A percentile compares a stretch with the other conserved stretches of the same genome.
These are phyloP conservation scores for Striga asiatica DNA, from an alignment of 257 asterid species.

Conservation along the genomic window DNA sequence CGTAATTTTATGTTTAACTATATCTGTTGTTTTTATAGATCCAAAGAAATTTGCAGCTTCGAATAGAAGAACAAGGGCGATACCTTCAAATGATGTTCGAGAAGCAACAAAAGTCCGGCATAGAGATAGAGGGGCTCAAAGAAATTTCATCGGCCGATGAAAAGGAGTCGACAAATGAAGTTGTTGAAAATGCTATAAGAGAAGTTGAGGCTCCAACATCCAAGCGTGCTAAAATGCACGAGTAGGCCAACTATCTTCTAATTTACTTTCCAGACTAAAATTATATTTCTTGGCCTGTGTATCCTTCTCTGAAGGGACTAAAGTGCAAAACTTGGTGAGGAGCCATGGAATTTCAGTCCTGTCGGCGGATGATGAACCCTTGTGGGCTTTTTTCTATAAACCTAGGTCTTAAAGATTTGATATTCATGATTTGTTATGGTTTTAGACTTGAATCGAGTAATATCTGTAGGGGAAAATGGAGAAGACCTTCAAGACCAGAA, in stretches of 20 bases:
- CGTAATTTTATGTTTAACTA: not conserved
- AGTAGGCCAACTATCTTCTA: conserved; percentile 13
- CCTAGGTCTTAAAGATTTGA: not conserved
- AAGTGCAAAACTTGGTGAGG: not conserved
- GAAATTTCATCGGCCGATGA: conserved; percentile 39
- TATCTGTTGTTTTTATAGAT: conserved; percentile 36
- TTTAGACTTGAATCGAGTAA: not conserved
- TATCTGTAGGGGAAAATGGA: conserved; percentile 16
- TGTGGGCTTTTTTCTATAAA: not conserved
- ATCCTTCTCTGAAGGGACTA: not conserved
- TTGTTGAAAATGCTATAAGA: not conserved
- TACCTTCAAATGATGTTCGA: conserved; percentile 84
- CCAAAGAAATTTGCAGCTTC: conserved; percentile 86
- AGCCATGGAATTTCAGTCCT: not conserved
- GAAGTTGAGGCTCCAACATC: conserved; percentile 26
- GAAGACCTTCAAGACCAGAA: too few species aligned
- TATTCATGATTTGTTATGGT: not conserved
- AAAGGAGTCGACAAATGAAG: conserved; percentile 14
- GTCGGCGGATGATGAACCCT: not conserved
- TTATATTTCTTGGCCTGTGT: conserved; percentile 2
- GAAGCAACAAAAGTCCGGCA: conserved; percentile 68
- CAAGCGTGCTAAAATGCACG: conserved; percentile 43
- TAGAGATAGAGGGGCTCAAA: conserved; percentile 34
- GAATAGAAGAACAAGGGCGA: conserved; percentile 89
- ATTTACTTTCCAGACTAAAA: conserved; percentile 11